Evolutionary conservation across 306 rosid genomes (phyloP).

Genomic region (Hippophae gyantsensis): DNA sequence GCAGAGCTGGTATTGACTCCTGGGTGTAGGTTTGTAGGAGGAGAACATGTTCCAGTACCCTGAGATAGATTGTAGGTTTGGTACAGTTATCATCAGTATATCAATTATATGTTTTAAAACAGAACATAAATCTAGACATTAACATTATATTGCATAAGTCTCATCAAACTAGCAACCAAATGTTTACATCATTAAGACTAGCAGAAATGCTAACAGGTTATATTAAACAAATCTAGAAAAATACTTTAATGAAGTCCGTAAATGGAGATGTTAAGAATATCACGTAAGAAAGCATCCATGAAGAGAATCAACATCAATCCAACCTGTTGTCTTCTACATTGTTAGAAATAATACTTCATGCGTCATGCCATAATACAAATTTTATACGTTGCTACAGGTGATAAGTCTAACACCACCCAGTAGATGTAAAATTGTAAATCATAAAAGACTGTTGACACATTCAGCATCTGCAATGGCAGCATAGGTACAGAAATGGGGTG

Average conservation of each 20-base stretch:
- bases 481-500: constrained; percentile 2
- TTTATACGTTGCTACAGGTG: no score
- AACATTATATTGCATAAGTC: neutral
- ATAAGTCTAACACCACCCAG: no score
- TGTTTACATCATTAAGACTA: neutral
- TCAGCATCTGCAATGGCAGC: neutral
- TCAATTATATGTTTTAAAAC: neutral
- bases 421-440: no score
- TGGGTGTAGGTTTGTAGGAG: constrained; percentile 65
- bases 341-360: no score
- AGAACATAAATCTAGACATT: neutral
- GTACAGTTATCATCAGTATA: constrained; percentile 9
- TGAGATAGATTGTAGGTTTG: constrained; percentile 22
- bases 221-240: neutral
- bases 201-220: neutral
- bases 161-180: neutral
- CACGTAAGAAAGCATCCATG: neutral
- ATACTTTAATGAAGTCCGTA: neutral
- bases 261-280: neutral
- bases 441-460: neutral
- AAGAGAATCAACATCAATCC: neutral
- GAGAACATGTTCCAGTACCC: constrained; percentile 71
- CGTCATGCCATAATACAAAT: no score
- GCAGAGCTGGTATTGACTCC: constrained; percentile 78
- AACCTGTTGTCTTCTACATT: no score